Conservation (phyloP, 2,329 filamentous ascomycete species). For the Paecilomyces niveus region DNA sequence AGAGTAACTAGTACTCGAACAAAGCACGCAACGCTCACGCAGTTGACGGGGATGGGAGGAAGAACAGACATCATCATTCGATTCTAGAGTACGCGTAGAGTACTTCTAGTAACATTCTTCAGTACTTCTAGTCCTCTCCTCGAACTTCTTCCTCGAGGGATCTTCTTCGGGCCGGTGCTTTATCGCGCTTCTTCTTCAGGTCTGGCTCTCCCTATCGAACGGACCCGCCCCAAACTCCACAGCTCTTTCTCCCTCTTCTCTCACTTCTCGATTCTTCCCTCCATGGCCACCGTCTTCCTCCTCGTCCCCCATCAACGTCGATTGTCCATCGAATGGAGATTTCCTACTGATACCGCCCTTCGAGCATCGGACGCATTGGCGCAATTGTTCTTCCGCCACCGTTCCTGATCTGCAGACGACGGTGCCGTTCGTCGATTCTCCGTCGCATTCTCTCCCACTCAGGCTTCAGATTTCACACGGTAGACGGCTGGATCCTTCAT, state of each 20-base stretch:
- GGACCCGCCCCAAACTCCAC: not conserved
- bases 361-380: not conserved
- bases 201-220: not conserved
- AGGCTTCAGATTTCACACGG: not conserved
- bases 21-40: not conserved
- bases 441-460: not conserved
- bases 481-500: not conserved
- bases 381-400: not conserved
- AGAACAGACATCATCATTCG: not conserved
- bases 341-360: not conserved
- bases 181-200: not conserved
- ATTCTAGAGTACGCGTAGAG: not conserved
- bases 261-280: not conserved
- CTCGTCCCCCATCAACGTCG: not conserved
- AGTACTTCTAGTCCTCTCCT: not conserved
- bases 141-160: not conserved
- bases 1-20: not conserved
- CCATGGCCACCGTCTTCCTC: not conserved
- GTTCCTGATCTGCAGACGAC: not conserved
- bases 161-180: not conserved
- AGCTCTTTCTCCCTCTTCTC: not conserved
- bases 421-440: not conserved
- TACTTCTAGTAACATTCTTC: not conserved
- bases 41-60: not conserved
- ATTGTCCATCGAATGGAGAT: not conserved